Conservation (phyloP, 2,329 filamentous ascomycete species). For the Aspergillus neoniger region DNA sequence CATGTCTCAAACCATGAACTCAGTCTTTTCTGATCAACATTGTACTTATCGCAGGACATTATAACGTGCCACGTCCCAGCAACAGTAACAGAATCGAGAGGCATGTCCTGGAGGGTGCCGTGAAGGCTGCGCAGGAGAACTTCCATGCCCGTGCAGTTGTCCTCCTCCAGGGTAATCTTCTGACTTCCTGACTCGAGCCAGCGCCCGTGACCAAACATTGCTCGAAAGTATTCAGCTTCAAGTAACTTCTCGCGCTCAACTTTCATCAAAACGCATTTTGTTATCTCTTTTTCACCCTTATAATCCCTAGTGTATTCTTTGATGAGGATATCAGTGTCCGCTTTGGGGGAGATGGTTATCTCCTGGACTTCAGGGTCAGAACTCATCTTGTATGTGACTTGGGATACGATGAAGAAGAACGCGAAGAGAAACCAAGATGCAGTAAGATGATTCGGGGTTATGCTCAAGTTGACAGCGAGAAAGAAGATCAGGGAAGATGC, state of each 20-base stretch:
- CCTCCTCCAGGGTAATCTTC: background rate
- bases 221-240: background rate
- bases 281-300: too few species aligned
- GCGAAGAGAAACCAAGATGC: too few species aligned
- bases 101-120: background rate
- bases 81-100: background rate
- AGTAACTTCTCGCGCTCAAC: background rate
- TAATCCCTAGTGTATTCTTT: too few species aligned
- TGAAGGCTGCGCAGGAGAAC: background rate
- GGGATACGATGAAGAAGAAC: too few species aligned
- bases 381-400: too few species aligned
- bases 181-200: background rate
- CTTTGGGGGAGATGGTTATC: too few species aligned
- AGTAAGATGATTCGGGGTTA: too few species aligned
- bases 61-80: background rate
- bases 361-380: too few species aligned
- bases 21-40: background rate
- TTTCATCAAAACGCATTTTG: background rate
- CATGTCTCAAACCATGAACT: background rate
- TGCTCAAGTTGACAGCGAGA: too few species aligned
- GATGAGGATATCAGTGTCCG: too few species aligned
- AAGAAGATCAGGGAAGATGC: too few species aligned
- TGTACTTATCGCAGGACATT: background rate
- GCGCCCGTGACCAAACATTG: background rate
- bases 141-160: background rate